Percentiles rank a stretch among this genome's conserved stretches.
These are phyloP conservation scores for Solidago caesia DNA, from an alignment of 129 eudicot species.

Conservation along the genomic window DNA sequence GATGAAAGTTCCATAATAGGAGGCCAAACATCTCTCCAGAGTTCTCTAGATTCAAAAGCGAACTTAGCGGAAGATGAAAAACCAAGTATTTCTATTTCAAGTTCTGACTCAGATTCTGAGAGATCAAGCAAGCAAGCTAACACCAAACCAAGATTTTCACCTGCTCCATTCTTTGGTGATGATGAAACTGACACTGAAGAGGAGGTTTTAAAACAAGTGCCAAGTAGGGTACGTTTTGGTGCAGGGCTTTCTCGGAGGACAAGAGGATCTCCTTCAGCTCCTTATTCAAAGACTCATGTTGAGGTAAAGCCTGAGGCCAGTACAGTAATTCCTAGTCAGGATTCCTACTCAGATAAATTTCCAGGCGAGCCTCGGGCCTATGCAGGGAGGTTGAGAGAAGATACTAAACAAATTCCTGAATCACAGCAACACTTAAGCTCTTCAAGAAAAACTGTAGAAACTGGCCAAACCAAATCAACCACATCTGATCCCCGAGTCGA, in stretches of 20 bases:
- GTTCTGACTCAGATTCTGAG: constrained; percentile 47
- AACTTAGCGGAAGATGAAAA: constrained; percentile 32
- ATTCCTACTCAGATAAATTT: constrained; percentile 27
- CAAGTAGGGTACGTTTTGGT: constrained; percentile 36
- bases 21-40: constrained; percentile 18
- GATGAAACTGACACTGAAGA: constrained; percentile 48
- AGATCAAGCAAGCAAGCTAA: constrained; percentile 24
- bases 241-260: constrained; percentile 74
- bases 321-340: neutral
- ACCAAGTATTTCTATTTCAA: constrained; percentile 7
- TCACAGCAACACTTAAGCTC: constrained; percentile 21
- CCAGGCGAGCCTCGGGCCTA: constrained; percentile 27
- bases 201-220: constrained; percentile 32
- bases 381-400: constrained; percentile 13
- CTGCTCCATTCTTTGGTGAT: constrained; percentile 44
- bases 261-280: constrained; percentile 31
- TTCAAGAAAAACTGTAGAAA: constrained; percentile 21
- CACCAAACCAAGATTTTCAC: constrained; percentile 28
- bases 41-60: constrained; percentile 25
- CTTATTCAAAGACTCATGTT: constrained; percentile 22
- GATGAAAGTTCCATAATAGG: constrained; percentile 26
- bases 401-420: constrained; percentile 16
- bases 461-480: constrained; percentile 21
- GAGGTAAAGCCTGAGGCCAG: constrained; percentile 9
- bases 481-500: neutral